Evolutionary conservation across 352 stramenopile genomes (phyloP), one percentile per base, ranked within the genome.

Genomic region (Phytophthora macrochlamydospora): DNA sequence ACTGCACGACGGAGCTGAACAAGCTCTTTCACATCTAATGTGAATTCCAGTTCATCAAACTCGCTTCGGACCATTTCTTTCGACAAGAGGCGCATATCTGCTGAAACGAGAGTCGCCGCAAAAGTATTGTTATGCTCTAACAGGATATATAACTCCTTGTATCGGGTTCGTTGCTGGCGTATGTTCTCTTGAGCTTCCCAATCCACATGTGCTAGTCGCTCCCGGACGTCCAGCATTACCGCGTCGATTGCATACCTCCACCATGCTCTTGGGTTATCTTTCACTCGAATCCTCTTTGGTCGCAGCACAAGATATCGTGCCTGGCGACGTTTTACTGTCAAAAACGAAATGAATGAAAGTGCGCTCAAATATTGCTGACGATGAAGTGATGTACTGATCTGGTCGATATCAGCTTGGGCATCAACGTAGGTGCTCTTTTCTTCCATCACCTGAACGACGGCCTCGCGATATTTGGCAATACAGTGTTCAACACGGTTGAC

Each of bases 341-440:
- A 42, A 51, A 93, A 93, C 1, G 87, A 95, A 32, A 88, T 68
- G 24, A 94, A 76, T 9, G 83, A 89, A 11, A 95, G 65, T 14
- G 77, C 79, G 57, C 84, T 92, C 9, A 92, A 59, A 49, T 95
- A 95, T 52, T 95, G 87, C 37, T 83, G 67, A 33, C 85, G 79
- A 31, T 80, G 61, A 38, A 93, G 61, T 2, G 75, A 78, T n/a
- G 90, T 76, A 24, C 65, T 81, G 42, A 95, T 91, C 42, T 91
- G 73, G 54, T 95, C 87, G 8, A 95, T 78, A n/a, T 38, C 78
- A 5, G 85, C 84, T 45, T 80, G 78, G 1, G 83, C 85, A 45
- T 93, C 84, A 56, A 95, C 87, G 62, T 93, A 95, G n/a, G 87
- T 95, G 72, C 81, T 93, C 50, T 95, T 95, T 54, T 95, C 87